Evolutionary conservation across 2,329 filamentous ascomycete genomes (phyloP).

Genomic region (Apiospora saccharicola): DNA sequence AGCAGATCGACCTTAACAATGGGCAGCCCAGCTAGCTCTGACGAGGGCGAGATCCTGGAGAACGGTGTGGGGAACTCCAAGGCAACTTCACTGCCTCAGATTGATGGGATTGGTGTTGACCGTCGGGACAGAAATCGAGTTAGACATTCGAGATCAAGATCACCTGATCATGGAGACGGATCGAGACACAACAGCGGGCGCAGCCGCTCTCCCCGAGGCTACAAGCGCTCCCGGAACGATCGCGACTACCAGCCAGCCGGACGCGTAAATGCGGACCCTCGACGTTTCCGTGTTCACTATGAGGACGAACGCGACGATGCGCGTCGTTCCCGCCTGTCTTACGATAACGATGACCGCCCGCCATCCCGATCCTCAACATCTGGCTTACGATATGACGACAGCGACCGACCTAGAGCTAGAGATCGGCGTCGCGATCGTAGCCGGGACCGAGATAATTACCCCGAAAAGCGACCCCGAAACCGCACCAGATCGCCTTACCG

Average conservation of each 20-base stretch:
- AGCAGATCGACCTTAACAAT: slow-evolving; percentile 31
- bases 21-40: slow-evolving; percentile 66
- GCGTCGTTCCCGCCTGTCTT: slow-evolving; percentile 56
- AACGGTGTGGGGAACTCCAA: slow-evolving; percentile 70
- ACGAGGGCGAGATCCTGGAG: slow-evolving; percentile 88
- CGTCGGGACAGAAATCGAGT: slow-evolving; percentile 82
- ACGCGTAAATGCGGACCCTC: slow-evolving; percentile 60
- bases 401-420: slow-evolving; percentile 51
- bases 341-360: slow-evolving; percentile 65
- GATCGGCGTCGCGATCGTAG: slow-evolving; percentile 47
- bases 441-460: slow-evolving; percentile 57
- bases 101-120: slow-evolving; percentile 88
- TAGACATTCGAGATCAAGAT: slow-evolving; percentile 62
- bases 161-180: slow-evolving; percentile 55
- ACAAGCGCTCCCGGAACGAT: slow-evolving; percentile 73
- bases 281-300: slow-evolving; percentile 68
- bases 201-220: slow-evolving; percentile 68
- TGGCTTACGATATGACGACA: slow-evolving; percentile 57
- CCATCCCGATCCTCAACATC: slow-evolving; percentile 47
- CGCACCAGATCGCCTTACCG: slow-evolving; percentile 41
- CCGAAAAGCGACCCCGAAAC: slow-evolving; percentile 63
- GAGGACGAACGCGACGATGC: slow-evolving; percentile 61
- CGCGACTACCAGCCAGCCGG: slow-evolving; percentile 55
- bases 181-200: slow-evolving; percentile 53
- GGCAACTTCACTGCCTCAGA: slow-evolving; percentile 85